Conservation (phyloP, 805 yeast species). For the Pichia membranifaciens region DNA sequence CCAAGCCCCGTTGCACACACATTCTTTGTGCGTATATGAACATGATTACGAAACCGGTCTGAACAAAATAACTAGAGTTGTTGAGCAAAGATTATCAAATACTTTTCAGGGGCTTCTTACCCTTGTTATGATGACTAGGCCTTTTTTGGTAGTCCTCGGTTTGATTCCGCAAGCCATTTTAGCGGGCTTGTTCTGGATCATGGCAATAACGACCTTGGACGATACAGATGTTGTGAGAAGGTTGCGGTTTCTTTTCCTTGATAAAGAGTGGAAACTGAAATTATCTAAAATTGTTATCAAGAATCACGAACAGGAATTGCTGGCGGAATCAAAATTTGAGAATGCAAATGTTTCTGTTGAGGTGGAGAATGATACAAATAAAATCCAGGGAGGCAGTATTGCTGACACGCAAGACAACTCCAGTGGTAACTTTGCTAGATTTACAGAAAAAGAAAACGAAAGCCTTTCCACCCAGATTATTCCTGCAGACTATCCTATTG, state of each 20-base stretch:
- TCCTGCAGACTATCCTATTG: slow-evolving; percentile 11
- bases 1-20: slow-evolving; percentile 93
- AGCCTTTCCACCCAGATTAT: background rate
- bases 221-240: slow-evolving; percentile 60
- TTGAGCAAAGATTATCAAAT: slow-evolving; percentile 86
- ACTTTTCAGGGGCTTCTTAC: slow-evolving; percentile 79
- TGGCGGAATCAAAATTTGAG: background rate
- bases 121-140: slow-evolving; percentile 84
- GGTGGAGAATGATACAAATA: background rate
- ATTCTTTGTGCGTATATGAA: slow-evolving; percentile 58
- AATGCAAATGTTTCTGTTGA: background rate
- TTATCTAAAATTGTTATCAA: slow-evolving; percentile 3
- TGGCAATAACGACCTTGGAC: slow-evolving; percentile 80
- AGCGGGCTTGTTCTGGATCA: slow-evolving; percentile 87
- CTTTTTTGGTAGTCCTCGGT: slow-evolving; percentile 73
- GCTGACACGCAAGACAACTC: background rate
- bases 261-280: slow-evolving; percentile 34
- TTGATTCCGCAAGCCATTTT: slow-evolving; percentile 88
- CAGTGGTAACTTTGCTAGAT: background rate
- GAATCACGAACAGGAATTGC: background rate
- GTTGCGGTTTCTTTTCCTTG: slow-evolving; percentile 58
- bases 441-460: background rate
- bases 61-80: slow-evolving; percentile 46
- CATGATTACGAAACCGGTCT: slow-evolving; percentile 29
- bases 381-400: background rate